phyloP scores from a whole-genome alignment of 495 filamentous ascomycete genomes.

The Baudoinia panamericana region DNA sequence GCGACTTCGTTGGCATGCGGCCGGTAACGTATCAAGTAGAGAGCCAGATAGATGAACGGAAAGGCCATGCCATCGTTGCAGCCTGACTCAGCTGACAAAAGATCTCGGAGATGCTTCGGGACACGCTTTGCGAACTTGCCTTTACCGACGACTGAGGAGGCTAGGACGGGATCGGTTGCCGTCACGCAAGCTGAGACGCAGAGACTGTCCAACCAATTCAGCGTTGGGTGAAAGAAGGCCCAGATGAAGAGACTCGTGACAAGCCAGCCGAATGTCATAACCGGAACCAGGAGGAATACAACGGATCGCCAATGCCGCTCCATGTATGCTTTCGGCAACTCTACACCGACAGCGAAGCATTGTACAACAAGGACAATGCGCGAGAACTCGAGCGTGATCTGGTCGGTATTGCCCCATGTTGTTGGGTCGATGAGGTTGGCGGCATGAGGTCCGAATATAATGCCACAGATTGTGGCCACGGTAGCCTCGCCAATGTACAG shows the following conservation, averaged over 20 bases:
- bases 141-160: slow-evolving; percentile 95
- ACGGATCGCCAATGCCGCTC: slow-evolving; percentile 96
- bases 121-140: slow-evolving; percentile 97
- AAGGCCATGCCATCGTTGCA: slow-evolving; percentile 99
- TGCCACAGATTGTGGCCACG: slow-evolving; percentile 85
- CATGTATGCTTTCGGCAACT: slow-evolving; percentile 96
- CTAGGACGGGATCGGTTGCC: slow-evolving; percentile 93
- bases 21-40: slow-evolving; percentile 76
- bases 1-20: slow-evolving; percentile 54
- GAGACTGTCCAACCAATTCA: slow-evolving; percentile 82
- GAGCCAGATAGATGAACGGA: slow-evolving; percentile 86
- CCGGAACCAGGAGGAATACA: slow-evolving; percentile 71
- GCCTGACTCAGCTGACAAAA: slow-evolving; percentile 92
- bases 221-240: slow-evolving; percentile 65
- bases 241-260: slow-evolving; percentile 90
- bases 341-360: slow-evolving; percentile 98
- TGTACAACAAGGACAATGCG: slow-evolving; percentile 96
- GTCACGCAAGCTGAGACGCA: slow-evolving; percentile 86
- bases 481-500: slow-evolving; percentile 98
- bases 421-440: slow-evolving; percentile 78
- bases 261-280: slow-evolving; percentile 97
- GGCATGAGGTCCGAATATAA: slow-evolving; percentile 94
- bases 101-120: slow-evolving; percentile 88
- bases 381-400: slow-evolving; percentile 92
- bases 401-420: slow-evolving; percentile 85